These are phyloP conservation scores for Paramecium primaurelia DNA, from an alignment of 73 alveolate species.

Conservation along the genomic window DNA sequence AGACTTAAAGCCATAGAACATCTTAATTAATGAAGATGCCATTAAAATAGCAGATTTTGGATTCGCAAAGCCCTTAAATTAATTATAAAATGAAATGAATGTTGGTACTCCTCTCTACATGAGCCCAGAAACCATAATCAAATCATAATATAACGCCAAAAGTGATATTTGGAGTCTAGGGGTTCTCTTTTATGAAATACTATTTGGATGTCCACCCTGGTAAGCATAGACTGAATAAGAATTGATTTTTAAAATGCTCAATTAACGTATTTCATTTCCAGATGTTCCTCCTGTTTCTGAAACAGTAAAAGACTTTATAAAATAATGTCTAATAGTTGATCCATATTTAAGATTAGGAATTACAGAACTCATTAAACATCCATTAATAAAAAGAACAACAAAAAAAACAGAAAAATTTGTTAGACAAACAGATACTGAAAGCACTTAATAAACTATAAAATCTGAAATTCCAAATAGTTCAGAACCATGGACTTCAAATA, in stretches of 20 bases:
- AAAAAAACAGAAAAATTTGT: neutral
- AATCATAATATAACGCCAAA: slow-evolving; percentile 73
- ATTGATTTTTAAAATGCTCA: neutral
- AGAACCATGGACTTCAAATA: neutral
- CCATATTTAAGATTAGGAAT: neutral
- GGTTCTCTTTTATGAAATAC: slow-evolving; percentile 84
- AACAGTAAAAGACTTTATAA: neutral
- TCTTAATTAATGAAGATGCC: slow-evolving; percentile 41
- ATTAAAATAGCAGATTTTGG: slow-evolving; percentile 63
- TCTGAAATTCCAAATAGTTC: neutral
- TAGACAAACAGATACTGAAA: neutral
- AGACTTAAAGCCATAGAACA: slow-evolving; percentile 64
- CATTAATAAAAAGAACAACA: neutral
- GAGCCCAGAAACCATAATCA: slow-evolving; percentile 78
- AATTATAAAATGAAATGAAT: slow-evolving; percentile 58
- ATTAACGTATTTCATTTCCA: neutral
- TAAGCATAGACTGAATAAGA: slow-evolving; percentile 66
- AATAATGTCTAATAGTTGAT: neutral
- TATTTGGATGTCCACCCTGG: slow-evolving; percentile 76
- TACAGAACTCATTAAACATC: neutral
- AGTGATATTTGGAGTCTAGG: slow-evolving; percentile 87
- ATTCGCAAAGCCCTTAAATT: slow-evolving; percentile 44
- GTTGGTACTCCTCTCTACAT: slow-evolving; percentile 88
- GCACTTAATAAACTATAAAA: neutral
- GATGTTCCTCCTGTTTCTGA: neutral